Conservation (phyloP, 73 alveolate species). For the Symbiodinium natans region DNA sequence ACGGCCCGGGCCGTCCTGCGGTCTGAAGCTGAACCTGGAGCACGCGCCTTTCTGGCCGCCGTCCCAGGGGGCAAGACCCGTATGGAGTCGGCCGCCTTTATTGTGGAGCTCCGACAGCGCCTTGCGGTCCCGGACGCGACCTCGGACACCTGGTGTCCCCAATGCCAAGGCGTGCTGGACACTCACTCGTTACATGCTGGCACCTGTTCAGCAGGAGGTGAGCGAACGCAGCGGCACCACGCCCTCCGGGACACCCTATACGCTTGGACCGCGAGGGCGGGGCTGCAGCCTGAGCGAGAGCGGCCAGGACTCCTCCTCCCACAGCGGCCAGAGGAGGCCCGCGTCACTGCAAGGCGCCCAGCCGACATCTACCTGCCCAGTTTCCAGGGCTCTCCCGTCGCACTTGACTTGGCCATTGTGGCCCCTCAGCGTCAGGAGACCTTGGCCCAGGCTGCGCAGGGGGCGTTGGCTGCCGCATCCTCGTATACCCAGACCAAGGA, state of each 20-base stretch:
- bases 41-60: slow-evolving; percentile 19
- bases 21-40: slow-evolving; percentile 34
- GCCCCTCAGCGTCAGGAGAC: slow-evolving; percentile 22
- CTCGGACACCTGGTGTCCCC: slow-evolving; percentile 19
- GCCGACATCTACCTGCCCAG: slow-evolving; percentile 22
- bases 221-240: neutral
- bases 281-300: slow-evolving; percentile 4
- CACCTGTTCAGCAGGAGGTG: slow-evolving; percentile 27
- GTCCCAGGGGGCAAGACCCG: slow-evolving; percentile 6
- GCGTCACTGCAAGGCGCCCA: neutral
- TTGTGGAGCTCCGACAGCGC: neutral
- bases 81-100: slow-evolving; percentile 11
- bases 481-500: neutral
- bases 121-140: neutral
- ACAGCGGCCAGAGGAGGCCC: neutral
- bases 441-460: neutral
- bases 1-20: neutral
- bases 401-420: slow-evolving; percentile 28
- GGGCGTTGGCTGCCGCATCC: neutral
- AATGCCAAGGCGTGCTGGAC: slow-evolving; percentile 30
- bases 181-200: neutral
- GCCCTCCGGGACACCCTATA: neutral
- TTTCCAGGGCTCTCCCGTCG: neutral
- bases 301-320: slow-evolving; percentile 1
- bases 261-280: neutral